Evolutionary conservation across 2,329 filamentous ascomycete genomes (phyloP).

Genomic region (Colletotrichum euphorbiae): DNA sequence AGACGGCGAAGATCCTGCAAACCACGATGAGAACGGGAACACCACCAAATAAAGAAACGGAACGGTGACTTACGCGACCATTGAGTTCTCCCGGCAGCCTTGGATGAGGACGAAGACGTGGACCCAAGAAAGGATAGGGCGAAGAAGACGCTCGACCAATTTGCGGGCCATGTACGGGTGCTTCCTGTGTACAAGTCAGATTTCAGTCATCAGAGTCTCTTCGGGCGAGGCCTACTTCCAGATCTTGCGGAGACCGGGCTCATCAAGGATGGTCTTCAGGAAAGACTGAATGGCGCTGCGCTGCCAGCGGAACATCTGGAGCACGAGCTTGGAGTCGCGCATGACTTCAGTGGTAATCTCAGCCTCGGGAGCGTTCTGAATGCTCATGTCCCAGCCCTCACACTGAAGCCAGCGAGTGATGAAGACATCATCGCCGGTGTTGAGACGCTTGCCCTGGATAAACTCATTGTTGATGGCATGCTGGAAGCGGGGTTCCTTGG

Average conservation of each 20-base stretch:
- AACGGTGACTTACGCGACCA: conserved; percentile 10
- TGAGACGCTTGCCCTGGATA: conserved; percentile 42
- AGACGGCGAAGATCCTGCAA: conserved; percentile 8
- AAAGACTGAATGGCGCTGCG: conserved; percentile 39
- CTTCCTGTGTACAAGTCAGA: neutral
- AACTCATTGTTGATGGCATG: conserved; percentile 42
- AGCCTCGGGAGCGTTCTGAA: conserved; percentile 44
- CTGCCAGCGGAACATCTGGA: conserved; percentile 45
- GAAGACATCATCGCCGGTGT: conserved; percentile 45
- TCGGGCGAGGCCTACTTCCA: neutral
- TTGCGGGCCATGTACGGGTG: conserved; percentile 39
- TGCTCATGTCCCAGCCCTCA: conserved; percentile 44
- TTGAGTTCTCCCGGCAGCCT: conserved; percentile 9
- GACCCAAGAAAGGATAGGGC: conserved; percentile 21
- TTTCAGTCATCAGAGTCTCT: neutral
- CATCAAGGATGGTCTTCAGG: neutral
- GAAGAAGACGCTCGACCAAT: conserved; percentile 35
- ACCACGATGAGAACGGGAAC: neutral
- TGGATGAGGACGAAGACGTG: conserved; percentile 28
- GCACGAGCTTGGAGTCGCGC: conserved; percentile 35
- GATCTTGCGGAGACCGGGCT: conserved; percentile 28
- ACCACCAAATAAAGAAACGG: too few species aligned
- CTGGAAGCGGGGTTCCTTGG: conserved; percentile 43
- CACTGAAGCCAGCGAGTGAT: conserved; percentile 46
- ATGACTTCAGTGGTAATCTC: conserved; percentile 43